A percentile compares a stretch with the other conserved stretches of the same genome.
Conservation (phyloP, 176 grass and related monocot species). For the Oryza officinalis region DNA sequence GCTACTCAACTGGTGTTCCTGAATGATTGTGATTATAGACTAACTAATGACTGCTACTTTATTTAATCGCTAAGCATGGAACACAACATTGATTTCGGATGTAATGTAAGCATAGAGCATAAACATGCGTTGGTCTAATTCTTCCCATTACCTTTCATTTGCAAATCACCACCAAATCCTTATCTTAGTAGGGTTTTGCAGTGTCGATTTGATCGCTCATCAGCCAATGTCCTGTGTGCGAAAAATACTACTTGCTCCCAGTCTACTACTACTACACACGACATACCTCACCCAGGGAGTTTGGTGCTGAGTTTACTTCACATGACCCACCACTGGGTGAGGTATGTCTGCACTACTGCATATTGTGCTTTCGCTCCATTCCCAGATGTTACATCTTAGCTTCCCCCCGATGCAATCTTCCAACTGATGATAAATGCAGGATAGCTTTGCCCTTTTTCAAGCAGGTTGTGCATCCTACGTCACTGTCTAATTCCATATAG, state of each 20-base stretch:
- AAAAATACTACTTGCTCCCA: background rate
- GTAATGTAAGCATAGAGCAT: background rate
- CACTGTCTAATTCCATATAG: background rate
- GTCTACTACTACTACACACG: background rate
- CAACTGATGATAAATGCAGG: background rate
- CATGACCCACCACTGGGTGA: constrained; percentile 12
- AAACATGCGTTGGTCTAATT: background rate
- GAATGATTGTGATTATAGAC: background rate
- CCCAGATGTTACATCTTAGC: constrained; percentile 14
- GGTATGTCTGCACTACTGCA: constrained; percentile 13
- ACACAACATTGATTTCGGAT: background rate
- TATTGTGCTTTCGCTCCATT: background rate
- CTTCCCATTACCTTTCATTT: background rate
- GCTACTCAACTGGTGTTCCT: background rate
- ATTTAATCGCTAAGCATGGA: background rate
- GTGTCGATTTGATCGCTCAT: constrained; percentile 28
- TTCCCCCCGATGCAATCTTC: background rate
- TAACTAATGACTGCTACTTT: background rate
- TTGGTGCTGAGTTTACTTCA: constrained; percentile 32
- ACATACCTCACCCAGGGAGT: too few relatives aligned
- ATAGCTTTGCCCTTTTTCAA: background rate
- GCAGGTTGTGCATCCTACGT: background rate
- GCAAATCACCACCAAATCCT: background rate
- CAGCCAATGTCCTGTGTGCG: background rate
- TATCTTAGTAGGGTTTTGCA: background rate